Evolutionary conservation across 2,329 filamentous ascomycete species (phyloP).

Genomic region (Cordyceps farinosa): DNA sequence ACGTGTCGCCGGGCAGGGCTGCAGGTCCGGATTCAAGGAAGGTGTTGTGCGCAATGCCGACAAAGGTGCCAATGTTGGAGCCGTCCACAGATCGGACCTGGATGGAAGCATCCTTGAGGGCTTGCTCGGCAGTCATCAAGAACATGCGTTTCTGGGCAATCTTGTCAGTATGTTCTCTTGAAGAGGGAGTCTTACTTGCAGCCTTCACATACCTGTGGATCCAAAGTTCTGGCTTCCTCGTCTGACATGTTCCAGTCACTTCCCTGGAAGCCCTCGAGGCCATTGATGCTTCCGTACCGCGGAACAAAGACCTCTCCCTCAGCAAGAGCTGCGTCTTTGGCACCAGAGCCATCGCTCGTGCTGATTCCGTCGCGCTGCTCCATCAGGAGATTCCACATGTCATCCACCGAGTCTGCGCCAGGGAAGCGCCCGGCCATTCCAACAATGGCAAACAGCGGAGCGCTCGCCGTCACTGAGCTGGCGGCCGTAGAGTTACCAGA

Average conservation of each 20-base stretch:
- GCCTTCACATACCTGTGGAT: constrained; percentile 2
- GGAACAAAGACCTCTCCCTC: constrained; percentile 4
- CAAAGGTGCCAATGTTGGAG: constrained; percentile 22
- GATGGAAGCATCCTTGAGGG: constrained; percentile 4
- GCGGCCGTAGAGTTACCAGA: neutral
- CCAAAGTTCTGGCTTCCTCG: neutral
- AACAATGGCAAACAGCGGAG: constrained; percentile 38
- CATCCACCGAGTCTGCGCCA: constrained; percentile 25
- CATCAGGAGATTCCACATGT: constrained; percentile 22
- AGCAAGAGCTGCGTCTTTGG: neutral
- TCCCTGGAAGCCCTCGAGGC: neutral
- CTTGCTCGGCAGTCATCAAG: constrained; percentile 1
- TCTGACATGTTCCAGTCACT: constrained; percentile 10
- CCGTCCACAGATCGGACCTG: neutral
- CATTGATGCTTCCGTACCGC: constrained; percentile 6
- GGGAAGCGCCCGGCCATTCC: constrained; percentile 42
- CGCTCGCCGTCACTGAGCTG: neutral
- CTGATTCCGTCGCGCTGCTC: constrained; percentile 26
- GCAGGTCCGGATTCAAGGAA: constrained; percentile 14
- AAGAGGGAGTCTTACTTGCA: no score
- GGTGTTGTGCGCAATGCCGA: constrained; percentile 16
- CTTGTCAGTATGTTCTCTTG: neutral
- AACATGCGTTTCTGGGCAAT: constrained; percentile 7
- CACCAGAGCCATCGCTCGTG: constrained; percentile 23
- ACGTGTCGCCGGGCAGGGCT: neutral